Base-by-base conservation (phyloP, 805 yeast genomes). In the Spathaspora hagerdaliae region DNA sequence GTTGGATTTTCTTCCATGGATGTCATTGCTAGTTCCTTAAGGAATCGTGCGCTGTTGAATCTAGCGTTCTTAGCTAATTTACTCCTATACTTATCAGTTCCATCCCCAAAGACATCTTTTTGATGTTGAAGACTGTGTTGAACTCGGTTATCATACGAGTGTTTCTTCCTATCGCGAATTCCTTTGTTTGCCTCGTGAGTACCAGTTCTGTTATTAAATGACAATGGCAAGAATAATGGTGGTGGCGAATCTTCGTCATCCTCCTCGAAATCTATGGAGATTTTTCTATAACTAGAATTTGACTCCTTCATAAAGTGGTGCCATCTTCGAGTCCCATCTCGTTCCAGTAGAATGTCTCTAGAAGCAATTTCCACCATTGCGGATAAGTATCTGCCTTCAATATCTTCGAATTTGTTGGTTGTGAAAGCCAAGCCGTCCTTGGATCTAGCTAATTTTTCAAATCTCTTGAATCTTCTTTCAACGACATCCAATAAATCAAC, bases 141-240 rank as follows among this genome's bases (percentile, higher is more conserved):
- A 32, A 91, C 82, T 59, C 98, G 78, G 0, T 91, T 77, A 62
- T 92, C 98, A 0, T 83, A 75, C 7, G 96, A 87, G 43, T 82
- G 79, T 45, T 82, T 80, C 67, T 92, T 92, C 58, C 79, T 81
- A 48, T 90, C 97, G 46, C 96, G 71, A 15, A 92, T 77, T 43
- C 98, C 98, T 35, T 71, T 66, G 58, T 92, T 92, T 27, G 88
- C 96, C 45, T 77, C 85, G 45, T 66, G 68, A 0, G 68, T 55
- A 27, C 97, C 96, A 0, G 96, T 95, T 56, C 95, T 75, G 58
- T 87, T 82, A 61, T 91, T 92, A 67, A 91, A 92, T 0, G 96
- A 83, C n/a, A 67, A 51, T 2, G 75, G 74, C 33, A 69, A 56
- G 1, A 75, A 58, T 36, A 68, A 51, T 7, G 75, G 73, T 3